Evolutionary conservation across 2,329 filamentous ascomycete species (phyloP), one percentile per base, ranked within the genome.

Genomic region (Aspergillus carbonarius): DNA sequence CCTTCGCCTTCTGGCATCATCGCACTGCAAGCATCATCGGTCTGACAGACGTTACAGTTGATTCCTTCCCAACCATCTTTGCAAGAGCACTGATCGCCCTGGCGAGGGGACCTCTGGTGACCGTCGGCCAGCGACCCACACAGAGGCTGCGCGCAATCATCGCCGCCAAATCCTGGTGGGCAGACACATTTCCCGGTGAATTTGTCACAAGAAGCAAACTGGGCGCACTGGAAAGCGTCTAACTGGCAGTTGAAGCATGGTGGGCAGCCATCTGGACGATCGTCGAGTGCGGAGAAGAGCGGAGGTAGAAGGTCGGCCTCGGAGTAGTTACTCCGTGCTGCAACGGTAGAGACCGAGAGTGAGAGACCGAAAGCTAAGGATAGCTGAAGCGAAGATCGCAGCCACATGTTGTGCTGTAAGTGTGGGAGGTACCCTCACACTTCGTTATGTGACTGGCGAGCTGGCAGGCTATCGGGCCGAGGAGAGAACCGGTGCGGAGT

Each of bases 201-300:
- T 70, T 89, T 86, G 75, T 95, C 96, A 76, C 95, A 99, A 34
- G 87, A 83, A 35, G 92, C 90, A 73, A 90, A 99, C 78, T 99
- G 95, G 62, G 91, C 87, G 76, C 95, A 99, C 62, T 87, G 88
- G 75, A 96, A 96, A 62, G 91, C 91, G 27, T 95, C 93, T 15
- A 99, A 85, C 59, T 97, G 90, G 79, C 95, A 99, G 84, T 99
- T 98, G 83, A 99, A 99, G 81, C 95, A 93, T 64, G 68, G 70
- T 9, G 72, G 74, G 58, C 68, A 81, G 32, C 76, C 68, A 53
- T 73, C 69, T 6, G 92, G 89, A 51, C 91, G 85, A 68, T 89
- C 87, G 65, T 86, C 88, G 77, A 91, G 85, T 48, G 93, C 78
- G 37, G 88, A 84, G 71, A 92, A 81, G 72, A 90, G 85, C 42